Evolutionary conservation across 805 yeast species (phyloP), one percentile per base, ranked within the genome.

Genomic region (Saccharomycopsis fermentans): DNA sequence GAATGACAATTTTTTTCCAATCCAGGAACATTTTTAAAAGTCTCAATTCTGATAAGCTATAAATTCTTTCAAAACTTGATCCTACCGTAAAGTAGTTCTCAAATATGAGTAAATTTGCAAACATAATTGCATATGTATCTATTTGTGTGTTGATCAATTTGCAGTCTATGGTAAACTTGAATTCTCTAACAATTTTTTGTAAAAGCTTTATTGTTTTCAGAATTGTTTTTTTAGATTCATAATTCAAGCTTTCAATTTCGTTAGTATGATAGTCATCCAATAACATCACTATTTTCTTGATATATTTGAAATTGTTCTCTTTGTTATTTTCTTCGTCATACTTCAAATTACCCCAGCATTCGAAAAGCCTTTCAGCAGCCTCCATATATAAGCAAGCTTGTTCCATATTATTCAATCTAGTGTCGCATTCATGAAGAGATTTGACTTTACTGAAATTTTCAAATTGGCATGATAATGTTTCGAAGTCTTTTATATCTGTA

Each of bases 281-380:
- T 4, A 60, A 6, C 59, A 60, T 55, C 4, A 60, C 56, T 6
- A 60, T 19, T 50, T 60, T 58, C 35, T 58, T 60, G 36, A 58
- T 47, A 27, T 50, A 59, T 16, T 59, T 54, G 9, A 34, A 29
- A 36, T 40, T 52, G 17, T 50, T 27, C 32, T 21, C 26, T 14
- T 56, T 39, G 19, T 40, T 27, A 4, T 32, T 27, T 12, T 8
- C 32, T 17, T 50, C 24, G 27, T 50, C 47, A 40, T 47, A 50
- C 32, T 53, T 36, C n/a, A 60, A 60, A 24, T 60, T 61, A 29
- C 58, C 62, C 63, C 63, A 61, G 12, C 59, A 57, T 16, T 59
- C 58, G 12, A 59, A 37, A 3, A 61, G 17, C 52, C 52, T 56
- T n/a, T 54, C 61, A 2, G 57, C 48, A 6, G 59, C 62, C 17